Evolutionary conservation across 176 grass and related monocot genomes (phyloP).

Genomic region (Carex myosuroides): DNA sequence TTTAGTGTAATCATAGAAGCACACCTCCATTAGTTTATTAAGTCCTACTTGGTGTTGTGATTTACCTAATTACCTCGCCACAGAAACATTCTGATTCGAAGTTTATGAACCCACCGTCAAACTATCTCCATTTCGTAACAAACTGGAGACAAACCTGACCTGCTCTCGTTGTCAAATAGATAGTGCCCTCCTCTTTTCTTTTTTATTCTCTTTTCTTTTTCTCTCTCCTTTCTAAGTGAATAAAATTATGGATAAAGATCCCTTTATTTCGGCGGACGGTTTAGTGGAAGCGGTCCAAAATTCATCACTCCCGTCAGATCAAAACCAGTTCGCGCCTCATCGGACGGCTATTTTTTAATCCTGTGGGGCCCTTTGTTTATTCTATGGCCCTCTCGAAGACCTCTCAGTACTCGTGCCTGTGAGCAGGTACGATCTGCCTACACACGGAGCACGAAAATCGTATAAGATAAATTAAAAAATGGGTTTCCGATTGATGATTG

Average conservation of each 20-base stretch:
- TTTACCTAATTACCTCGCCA: background rate
- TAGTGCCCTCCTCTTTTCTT: background rate
- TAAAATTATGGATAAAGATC: slow-evolving; percentile 31
- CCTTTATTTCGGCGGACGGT: slow-evolving; percentile 39
- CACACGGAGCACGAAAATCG: background rate
- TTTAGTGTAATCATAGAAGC: no score
- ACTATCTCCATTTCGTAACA: background rate
- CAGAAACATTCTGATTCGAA: background rate
- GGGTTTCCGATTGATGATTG: background rate
- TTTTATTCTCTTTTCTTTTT: slow-evolving; percentile 11
- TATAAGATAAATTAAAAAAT: background rate
- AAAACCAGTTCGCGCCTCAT: slow-evolving; percentile 31
- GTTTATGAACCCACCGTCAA: background rate
- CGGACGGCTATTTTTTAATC: slow-evolving; percentile 17
- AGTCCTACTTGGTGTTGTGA: no score
- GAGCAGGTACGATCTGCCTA: background rate
- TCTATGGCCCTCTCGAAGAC: slow-evolving; percentile 25
- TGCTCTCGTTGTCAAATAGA: background rate
- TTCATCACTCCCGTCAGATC: slow-evolving; percentile 28
- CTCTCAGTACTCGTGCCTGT: background rate
- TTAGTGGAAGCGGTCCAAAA: slow-evolving; percentile 30
- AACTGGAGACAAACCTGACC: background rate
- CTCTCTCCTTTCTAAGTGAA: background rate
- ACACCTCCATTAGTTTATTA: no score
- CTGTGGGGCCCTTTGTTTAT: slow-evolving; percentile 7